Base-by-base conservation (phyloP, 179 eudicot species). In the Amaranthus tricolor region DNA sequence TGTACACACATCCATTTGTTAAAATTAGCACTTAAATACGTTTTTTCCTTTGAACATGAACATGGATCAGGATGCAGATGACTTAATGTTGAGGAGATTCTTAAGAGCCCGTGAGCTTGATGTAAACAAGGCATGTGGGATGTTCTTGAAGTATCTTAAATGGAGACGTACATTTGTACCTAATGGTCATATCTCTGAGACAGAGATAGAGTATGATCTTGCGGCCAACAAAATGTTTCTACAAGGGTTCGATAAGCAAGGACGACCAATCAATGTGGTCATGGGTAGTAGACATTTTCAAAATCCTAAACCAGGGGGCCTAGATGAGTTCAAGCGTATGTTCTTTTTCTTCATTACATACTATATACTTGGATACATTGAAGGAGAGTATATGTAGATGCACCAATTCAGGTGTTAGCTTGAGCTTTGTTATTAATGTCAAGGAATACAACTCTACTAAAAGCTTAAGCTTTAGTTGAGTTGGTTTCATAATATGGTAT, bases 41-140 rank as follows among this genome's bases (percentile, higher is more conserved):
- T 31, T 31, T 31, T 31, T 31, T 31, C 40, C 40, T 31, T 31
- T 31, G 40, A 31, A 31, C 40, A 31, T 31, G 40, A 31, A 16
- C 62, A 54, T 15, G 62, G 47, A 72, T 66, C 88, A 92, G 96
- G 97, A 87, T 14, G 83, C 67, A 48, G 91, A 92, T 73, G 93
- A 92, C 74, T 72, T 75, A 68, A 84, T 73, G 74, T 62, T 94
- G 44, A 80, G 97, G 80, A 89, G 98, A 63, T 94, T 94, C 70
- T 84, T 94, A 59, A 85, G 89, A 19, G 97, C 97, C 0, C 91
- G 97, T 2, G 86, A 88, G 71, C 80, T 83, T 12, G 86, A 92
- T 69, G 76, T 90, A 68, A 97, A 92, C 72, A 94, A 89, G 78
- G 97, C 89, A 11, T 82, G 80, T 20, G 74, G 70, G 19, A 75